These are phyloP conservation scores for Coriolopsis trogii DNA, from an alignment of 1,284 basidiomycete species.

Conservation along the genomic window DNA sequence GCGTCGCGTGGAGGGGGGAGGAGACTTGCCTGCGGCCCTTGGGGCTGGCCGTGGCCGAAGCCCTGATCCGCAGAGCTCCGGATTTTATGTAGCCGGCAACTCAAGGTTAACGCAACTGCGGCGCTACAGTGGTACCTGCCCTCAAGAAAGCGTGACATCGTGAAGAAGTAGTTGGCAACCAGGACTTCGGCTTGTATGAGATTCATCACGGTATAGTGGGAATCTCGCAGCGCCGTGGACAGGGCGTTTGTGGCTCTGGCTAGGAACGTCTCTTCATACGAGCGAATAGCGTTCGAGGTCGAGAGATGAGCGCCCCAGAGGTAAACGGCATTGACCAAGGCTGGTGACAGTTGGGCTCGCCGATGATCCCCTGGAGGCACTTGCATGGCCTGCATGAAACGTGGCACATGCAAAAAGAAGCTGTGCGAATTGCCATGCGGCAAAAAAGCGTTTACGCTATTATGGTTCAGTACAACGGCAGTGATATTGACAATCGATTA, in stretches of 20 bases:
- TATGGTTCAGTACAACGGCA: conserved; percentile 22
- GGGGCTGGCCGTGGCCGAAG: conserved; percentile 12
- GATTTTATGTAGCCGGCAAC: conserved; percentile 36
- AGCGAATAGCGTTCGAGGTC: conserved; percentile 19
- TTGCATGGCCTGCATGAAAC: conserved; percentile 22
- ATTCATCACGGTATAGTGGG: conserved; percentile 42
- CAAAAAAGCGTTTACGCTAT: conserved; percentile 44
- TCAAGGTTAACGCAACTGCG: conserved; percentile 42
- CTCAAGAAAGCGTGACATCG: conserved; percentile 42
- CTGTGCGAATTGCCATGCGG: conserved; percentile 33
- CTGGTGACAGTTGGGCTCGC: conserved; percentile 27
- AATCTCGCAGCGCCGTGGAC: conserved; percentile 34
- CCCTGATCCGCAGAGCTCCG: conserved; percentile 24
- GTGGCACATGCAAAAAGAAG: conserved; percentile 27
- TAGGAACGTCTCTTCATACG: conserved; percentile 31
- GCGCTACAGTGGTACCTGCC: conserved; percentile 46
- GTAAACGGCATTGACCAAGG: conserved; percentile 32
- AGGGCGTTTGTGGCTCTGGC: conserved; percentile 32
- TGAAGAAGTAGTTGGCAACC: conserved; percentile 48
- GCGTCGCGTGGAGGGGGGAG: conserved; percentile 31
- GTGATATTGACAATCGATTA: background rate
- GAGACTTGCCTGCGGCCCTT: conserved; percentile 17
- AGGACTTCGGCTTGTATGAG: conserved; percentile 49
- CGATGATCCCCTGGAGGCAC: conserved; percentile 18
- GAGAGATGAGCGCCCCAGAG: conserved; percentile 34